Conservation (phyloP, 179 eudicot species). For the Actinidia arguta region DNA sequence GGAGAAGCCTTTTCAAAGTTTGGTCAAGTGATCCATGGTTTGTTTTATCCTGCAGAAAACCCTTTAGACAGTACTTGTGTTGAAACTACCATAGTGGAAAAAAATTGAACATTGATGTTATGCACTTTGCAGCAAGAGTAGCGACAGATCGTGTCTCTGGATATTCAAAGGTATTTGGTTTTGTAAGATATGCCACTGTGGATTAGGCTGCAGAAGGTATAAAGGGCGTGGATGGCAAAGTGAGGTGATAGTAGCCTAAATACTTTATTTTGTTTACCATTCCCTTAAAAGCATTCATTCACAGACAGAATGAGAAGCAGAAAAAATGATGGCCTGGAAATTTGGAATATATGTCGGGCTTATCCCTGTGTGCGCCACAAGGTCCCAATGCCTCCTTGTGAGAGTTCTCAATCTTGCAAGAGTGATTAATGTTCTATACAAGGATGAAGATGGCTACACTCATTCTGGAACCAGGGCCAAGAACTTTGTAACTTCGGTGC, state of each 20-base stretch:
- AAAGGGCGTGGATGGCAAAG: slow-evolving; percentile 89
- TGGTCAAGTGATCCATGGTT: slow-evolving; percentile 33
- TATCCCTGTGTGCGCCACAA: too few species aligned
- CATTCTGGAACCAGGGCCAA: neutral
- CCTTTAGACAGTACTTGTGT: neutral
- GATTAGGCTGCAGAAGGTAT: slow-evolving; percentile 76
- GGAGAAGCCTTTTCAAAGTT: slow-evolving; percentile 34
- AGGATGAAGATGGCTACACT: neutral
- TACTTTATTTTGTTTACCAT: neutral
- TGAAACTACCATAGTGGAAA: neutral
- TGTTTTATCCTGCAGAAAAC: slow-evolving; percentile 6
- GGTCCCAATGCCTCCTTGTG: neutral
- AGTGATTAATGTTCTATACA: neutral
- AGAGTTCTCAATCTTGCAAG: neutral
- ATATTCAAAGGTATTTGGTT: slow-evolving; percentile 84
- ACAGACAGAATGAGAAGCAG: too few species aligned
- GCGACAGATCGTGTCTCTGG: slow-evolving; percentile 86
- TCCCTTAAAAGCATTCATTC: neutral
- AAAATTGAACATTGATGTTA: slow-evolving; percentile 12
- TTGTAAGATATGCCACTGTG: slow-evolving; percentile 68
- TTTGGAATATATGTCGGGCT: too few species aligned
- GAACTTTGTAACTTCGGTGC: neutral
- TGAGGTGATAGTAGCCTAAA: slow-evolving; percentile 20
- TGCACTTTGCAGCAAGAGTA: slow-evolving; percentile 68
- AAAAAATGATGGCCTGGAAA: too few species aligned